Base-by-base conservation (phyloP, 2,329 filamentous ascomycete species). In the Aspergillus sp. region DNA sequence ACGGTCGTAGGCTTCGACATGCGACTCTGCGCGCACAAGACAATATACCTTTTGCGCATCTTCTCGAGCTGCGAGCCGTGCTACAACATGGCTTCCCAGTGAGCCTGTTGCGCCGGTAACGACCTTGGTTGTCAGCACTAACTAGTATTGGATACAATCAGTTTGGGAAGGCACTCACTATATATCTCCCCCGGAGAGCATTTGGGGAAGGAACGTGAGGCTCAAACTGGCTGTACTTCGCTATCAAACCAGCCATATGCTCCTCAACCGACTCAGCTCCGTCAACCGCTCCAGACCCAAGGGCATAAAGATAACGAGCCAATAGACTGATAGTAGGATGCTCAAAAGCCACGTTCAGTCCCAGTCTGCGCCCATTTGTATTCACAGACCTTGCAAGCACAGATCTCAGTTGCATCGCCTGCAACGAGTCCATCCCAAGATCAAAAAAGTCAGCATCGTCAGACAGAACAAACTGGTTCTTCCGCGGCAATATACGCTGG, bases 71-170 rank as follows among this genome's bases (percentile, higher is more conserved):
- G 55, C 44, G 3, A 77, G 57, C 14, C 64, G 51, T 17, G 65
- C 49, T 2, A 75, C 62, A 1, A 79, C 58, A 42, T 80, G 75
- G 0, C 73, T 66, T 1, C 79, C 79, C 0, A 82, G 61, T 2
- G 76, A 78, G 1, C 79, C 79, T 0, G 79, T 82, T 0, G 71
- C 69, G 2, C 79, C 79, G 0, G 78, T 82, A 3, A 82, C 51
- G 1, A 75, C 56, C 57, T 35, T 35, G 12, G 15, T 17, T 12
- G 6, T 30, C 19, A 30, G 29, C 15, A 13, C 15, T 22, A 11
- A 22, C 10, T 4, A 11, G 12, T 6, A 16, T 15, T 12, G 28
- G 14, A 2, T 8, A 3, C 10, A 5, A n/a, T 10, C 16, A n/a
- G n/a, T 3, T 11, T 20, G 4, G 2, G 10, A 20, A 16, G 3